Conservation (phyloP, 768 basidiomycete genomes). For the Boletus reticuloceps region DNA sequence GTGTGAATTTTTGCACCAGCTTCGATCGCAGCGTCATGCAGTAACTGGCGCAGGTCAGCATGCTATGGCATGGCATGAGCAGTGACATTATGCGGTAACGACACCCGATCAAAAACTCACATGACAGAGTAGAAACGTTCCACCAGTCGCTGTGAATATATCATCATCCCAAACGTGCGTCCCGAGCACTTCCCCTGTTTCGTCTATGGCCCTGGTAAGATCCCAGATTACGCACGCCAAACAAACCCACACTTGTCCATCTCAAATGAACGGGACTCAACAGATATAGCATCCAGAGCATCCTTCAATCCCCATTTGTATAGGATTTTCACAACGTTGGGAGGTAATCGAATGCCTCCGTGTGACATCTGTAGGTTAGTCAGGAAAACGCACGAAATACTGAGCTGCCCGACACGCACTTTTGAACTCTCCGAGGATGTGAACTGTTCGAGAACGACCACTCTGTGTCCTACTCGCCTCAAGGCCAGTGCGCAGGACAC, state of each 20-base stretch:
- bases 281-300: constrained; percentile 35
- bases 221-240: not conserved
- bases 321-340: constrained; percentile 56
- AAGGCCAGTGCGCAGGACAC: constrained; percentile 55
- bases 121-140: constrained; percentile 48
- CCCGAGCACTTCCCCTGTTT: constrained; percentile 44
- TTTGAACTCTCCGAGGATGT: constrained; percentile 38
- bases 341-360: constrained; percentile 49
- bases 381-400: not conserved
- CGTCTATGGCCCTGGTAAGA: constrained; percentile 32
- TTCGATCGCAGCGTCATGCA: constrained; percentile 44
- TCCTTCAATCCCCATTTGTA: constrained; percentile 55
- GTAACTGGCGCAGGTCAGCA: constrained; percentile 46
- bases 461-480: constrained; percentile 55
- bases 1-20: constrained; percentile 49
- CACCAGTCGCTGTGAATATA: constrained; percentile 47
- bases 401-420: constrained; percentile 20
- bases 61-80: constrained; percentile 37
- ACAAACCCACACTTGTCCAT: constrained; percentile 28
- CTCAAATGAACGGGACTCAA: constrained; percentile 20
- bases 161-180: constrained; percentile 45
- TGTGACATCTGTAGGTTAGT: constrained; percentile 26
- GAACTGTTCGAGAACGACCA: constrained; percentile 53
- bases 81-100: not conserved
- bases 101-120: constrained; percentile 28